Evolutionary conservation across 805 yeast species (phyloP), one percentile per base, ranked within the genome.

Genomic region (Candida mattraensis): DNA sequence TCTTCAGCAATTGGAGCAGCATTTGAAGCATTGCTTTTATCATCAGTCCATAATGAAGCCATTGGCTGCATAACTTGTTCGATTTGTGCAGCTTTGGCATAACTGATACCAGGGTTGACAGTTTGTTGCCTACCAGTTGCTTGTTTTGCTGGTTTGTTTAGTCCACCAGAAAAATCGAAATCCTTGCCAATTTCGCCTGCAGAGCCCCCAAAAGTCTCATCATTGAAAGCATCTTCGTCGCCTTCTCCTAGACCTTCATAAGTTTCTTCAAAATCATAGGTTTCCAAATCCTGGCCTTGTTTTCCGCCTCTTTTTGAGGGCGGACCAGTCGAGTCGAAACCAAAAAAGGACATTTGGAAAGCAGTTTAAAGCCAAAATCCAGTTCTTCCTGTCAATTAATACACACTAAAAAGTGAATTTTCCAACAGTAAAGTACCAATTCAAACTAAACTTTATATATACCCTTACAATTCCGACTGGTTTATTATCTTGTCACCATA

Each of bases 161-260:
- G 21, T 16, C 58, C 63, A 24, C 66, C 64, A 5, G 80, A 78
- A 58, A 84, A 85, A 54, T 76, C 76, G 51, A 81, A 84, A 49
- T 83, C 86, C 45, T 74, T 71, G 35, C 78, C 69, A n/a, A 60
- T 46, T 6, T 56, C 50, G 1, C 66, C 58, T 18, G 67, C 69
- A 29, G 64, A 69, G 25, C 61, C 66, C 18, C 93, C 94, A 61
- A 86, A 86, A 0, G 94, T 86, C 54, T 81, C 88, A 44, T 78
- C 85, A 54, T 86, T 85, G 48, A 82, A 70, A 24, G 83, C 93
- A 55, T 87, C 96, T 30, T 83, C 89, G 20, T 75, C 82, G 39
- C 78, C 85, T n/a, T 78, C 85, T 5, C 87, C 94, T 37, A 82
- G 70, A 2, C 91, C 89, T 37, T 79, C 85, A 59, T 84, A 85